These are phyloP conservation scores for Cutaneotrichosporon cyanovorans DNA, from an alignment of 1,284 basidiomycete species.

Conservation along the genomic window DNA sequence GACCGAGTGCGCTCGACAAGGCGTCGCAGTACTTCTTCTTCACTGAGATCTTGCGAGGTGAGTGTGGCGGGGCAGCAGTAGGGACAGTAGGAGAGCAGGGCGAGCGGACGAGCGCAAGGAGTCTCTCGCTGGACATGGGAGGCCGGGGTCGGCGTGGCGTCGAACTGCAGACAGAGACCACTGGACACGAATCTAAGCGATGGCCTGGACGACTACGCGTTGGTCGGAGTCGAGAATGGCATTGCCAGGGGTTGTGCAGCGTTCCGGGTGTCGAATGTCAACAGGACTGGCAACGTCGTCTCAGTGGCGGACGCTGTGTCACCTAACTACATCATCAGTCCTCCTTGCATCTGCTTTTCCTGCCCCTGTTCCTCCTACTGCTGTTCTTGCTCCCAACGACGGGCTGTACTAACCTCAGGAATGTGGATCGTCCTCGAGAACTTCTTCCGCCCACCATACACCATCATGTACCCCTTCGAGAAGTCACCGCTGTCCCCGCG, in stretches of 20 bases:
- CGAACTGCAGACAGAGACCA: background rate
- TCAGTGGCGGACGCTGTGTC: too few species aligned
- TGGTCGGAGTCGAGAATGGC: too few species aligned
- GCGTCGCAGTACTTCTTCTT: constrained; percentile 97
- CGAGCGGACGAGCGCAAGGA: background rate
- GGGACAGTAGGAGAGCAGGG: background rate
- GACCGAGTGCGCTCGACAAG: constrained; percentile 87
- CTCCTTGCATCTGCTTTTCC: too few species aligned
- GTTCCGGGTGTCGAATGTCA: too few species aligned
- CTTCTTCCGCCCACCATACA: constrained; percentile 95
- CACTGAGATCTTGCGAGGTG: constrained; percentile 93
- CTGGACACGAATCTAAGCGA: too few species aligned
- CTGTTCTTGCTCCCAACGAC: background rate
- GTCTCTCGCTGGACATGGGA: background rate
- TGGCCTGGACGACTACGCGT: too few species aligned
- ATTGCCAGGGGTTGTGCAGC: too few species aligned
- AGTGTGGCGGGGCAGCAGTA: constrained; percentile 21
- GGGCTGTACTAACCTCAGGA: constrained; percentile 51
- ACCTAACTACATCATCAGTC: too few species aligned
- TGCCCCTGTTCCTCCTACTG: background rate
- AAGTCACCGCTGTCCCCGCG: constrained; percentile 96
- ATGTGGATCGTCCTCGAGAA: constrained; percentile 99
- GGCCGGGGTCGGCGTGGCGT: background rate
- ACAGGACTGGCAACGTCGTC: too few species aligned
- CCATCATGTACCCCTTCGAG: constrained; percentile 83